A percentile compares a stretch with the other conserved stretches of the same genome.
phyloP scores from a whole-genome alignment of 148 eudicot species.

The Silene conica region DNA sequence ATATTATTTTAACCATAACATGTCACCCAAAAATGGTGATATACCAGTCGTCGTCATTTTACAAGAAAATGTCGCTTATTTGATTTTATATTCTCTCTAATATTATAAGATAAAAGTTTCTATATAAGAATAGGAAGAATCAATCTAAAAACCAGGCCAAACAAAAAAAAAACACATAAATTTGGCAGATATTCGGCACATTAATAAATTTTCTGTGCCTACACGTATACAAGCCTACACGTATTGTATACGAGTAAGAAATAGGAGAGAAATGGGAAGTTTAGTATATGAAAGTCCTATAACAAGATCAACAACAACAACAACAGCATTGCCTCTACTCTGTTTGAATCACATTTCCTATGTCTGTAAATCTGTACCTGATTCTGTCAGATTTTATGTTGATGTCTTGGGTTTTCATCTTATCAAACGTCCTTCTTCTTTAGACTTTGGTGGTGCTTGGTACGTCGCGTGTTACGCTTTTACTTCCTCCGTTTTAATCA shows the following conservation, averaged over 20 bases:
- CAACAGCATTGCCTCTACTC: slow-evolving; percentile 23
- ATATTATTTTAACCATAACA: too few species aligned
- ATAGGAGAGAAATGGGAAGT: background rate
- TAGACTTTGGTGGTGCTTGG: slow-evolving; percentile 58
- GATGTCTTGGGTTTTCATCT: slow-evolving; percentile 48
- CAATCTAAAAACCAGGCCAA: background rate
- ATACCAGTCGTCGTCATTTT: too few species aligned
- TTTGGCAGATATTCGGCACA: background rate
- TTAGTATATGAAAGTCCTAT: background rate
- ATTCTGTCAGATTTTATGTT: slow-evolving; percentile 42
- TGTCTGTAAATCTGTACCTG: slow-evolving; percentile 36
- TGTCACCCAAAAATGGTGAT: too few species aligned
- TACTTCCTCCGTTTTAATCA: too few species aligned
- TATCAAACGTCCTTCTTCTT: slow-evolving; percentile 58
- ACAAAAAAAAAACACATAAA: background rate
- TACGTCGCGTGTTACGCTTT: background rate
- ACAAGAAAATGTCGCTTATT: too few species aligned
- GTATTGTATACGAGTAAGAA: background rate
- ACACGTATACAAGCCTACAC: too few species aligned
- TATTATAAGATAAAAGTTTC: too few species aligned
- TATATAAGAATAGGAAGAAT: background rate
- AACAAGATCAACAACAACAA: background rate
- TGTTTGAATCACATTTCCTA: slow-evolving; percentile 47
- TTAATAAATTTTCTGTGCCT: too few species aligned
- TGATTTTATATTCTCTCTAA: too few species aligned